Conservation (phyloP, 2,329 filamentous ascomycete genomes). For the Ophidiomyces ophidiicola region DNA sequence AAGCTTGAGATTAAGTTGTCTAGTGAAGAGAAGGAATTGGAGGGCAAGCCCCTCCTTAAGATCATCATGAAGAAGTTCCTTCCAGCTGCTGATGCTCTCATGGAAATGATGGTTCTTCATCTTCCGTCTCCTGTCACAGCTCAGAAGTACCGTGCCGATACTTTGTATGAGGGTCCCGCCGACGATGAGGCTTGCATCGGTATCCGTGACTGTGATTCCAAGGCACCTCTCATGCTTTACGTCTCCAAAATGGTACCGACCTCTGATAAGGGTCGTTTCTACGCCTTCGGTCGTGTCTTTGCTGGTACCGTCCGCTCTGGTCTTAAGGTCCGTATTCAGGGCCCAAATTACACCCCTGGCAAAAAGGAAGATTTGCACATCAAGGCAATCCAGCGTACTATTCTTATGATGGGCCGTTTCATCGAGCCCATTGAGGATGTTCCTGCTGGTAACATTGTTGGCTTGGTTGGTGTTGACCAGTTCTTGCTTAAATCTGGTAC, state of each 20-base stretch:
- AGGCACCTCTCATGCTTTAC: constrained; percentile 98
- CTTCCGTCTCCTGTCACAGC: constrained; percentile 90
- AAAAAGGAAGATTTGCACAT: constrained; percentile 99
- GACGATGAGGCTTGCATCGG: constrained; percentile 88
- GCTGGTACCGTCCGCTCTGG: constrained; percentile 94
- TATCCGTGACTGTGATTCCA: constrained; percentile 97
- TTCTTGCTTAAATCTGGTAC: constrained; percentile 99
- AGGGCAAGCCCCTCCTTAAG: constrained; percentile 97
- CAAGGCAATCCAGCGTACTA: constrained; percentile 98
- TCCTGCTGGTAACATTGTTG: constrained; percentile 98
- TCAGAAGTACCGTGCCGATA: constrained; percentile 96
- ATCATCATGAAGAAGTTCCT: constrained; percentile 97
- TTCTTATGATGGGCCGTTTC: constrained; percentile 99
- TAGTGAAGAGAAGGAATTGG: constrained; percentile 75
- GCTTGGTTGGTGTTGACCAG: constrained; percentile 98
- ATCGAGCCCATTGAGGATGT: constrained; percentile 98
- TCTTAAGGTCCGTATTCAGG: constrained; percentile 99
- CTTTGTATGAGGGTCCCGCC: constrained; percentile 90
- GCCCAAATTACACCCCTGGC: constrained; percentile 94
- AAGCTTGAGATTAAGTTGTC: constrained; percentile 94
- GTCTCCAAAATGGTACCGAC: constrained; percentile 99
- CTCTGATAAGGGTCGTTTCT: constrained; percentile 99
- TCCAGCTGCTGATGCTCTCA: constrained; percentile 88
- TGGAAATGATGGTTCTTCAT: constrained; percentile 99
- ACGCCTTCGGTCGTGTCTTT: constrained; percentile 99